These are phyloP conservation scores for Pichia sp. DNA, from an alignment of 1,139 yeast species.

Conservation along the genomic window DNA sequence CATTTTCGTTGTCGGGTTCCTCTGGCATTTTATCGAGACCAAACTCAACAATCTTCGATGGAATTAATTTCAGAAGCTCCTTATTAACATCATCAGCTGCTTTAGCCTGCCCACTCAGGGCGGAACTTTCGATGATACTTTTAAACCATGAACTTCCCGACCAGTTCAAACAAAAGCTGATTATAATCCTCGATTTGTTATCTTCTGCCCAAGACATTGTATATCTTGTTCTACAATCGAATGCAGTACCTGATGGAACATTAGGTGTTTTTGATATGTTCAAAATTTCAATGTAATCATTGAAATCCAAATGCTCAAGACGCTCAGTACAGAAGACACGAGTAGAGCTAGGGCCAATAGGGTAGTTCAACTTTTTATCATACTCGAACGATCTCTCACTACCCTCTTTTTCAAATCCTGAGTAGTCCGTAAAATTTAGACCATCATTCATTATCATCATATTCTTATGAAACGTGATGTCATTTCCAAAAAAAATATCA, in stretches of 20 bases:
- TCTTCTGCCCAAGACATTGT: constrained; percentile 46
- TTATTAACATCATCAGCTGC: constrained; percentile 26
- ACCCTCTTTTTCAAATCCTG: constrained; percentile 35
- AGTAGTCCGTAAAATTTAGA: constrained; percentile 42
- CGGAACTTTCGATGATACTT: constrained; percentile 49
- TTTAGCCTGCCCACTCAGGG: constrained; percentile 46
- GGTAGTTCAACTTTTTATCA: constrained; percentile 46
- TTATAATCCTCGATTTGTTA: constrained; percentile 40
- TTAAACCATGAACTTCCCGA: constrained; percentile 56
- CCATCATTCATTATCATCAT: constrained; percentile 47
- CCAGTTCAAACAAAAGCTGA: constrained; percentile 51
- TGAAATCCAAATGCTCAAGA: constrained; percentile 39
- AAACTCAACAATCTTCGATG: constrained; percentile 12
- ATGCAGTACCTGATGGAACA: constrained; percentile 57
- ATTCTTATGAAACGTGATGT: constrained; percentile 39
- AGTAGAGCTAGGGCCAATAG: constrained; percentile 58
- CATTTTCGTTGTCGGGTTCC: constrained; percentile 2
- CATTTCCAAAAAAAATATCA: constrained; percentile 46
- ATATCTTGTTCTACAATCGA: constrained; percentile 48
- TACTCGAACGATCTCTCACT: constrained; percentile 40
- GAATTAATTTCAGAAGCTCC: constrained; percentile 10
- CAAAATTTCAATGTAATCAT: constrained; percentile 21
- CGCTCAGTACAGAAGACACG: constrained; percentile 47
- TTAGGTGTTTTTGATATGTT: constrained; percentile 50
- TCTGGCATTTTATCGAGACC: constrained; percentile 1